phyloP scores from a whole-genome alignment of 495 filamentous ascomycete species.

The Penicillium robsamsonii region DNA sequence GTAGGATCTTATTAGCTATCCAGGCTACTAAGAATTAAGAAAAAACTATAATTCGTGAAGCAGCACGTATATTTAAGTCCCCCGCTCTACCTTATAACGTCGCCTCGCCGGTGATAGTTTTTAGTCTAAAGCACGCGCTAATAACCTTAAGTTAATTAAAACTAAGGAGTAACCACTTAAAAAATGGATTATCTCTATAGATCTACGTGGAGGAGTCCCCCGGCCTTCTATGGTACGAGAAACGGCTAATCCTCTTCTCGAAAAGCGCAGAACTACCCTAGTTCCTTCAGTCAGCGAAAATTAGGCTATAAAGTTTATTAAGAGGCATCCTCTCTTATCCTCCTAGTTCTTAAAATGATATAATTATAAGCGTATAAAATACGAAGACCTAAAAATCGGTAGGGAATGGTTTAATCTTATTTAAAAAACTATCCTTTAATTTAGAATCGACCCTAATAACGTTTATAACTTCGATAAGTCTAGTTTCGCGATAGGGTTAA shows the following conservation, averaged over 20 bases:
- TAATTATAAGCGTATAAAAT: neutral
- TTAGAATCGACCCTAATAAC: neutral
- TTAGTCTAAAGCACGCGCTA: no score
- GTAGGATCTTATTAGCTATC: no score
- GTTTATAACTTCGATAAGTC: conserved; percentile 10
- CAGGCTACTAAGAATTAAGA: no score
- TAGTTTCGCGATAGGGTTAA: conserved; percentile 10
- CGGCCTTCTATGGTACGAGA: conserved; percentile 27
- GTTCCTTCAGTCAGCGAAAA: neutral
- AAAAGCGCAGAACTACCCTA: conserved; percentile 9
- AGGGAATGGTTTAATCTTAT: neutral
- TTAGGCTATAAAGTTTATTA: neutral
- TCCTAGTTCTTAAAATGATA: conserved; percentile 1
- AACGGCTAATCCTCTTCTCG: conserved; percentile 33
- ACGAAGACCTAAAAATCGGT: neutral
- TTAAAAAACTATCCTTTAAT: neutral
- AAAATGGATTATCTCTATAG: neutral
- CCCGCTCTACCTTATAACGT: no score
- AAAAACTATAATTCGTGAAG: no score
- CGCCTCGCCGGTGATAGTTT: no score
- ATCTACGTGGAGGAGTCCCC: no score
- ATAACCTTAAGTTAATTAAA: conserved; percentile 28
- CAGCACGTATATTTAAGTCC: no score
- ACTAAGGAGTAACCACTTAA: conserved; percentile 31
- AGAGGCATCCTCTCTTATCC: neutral